Base-by-base conservation (phyloP, 805 yeast species). In the Myxozyma melibiosi region DNA sequence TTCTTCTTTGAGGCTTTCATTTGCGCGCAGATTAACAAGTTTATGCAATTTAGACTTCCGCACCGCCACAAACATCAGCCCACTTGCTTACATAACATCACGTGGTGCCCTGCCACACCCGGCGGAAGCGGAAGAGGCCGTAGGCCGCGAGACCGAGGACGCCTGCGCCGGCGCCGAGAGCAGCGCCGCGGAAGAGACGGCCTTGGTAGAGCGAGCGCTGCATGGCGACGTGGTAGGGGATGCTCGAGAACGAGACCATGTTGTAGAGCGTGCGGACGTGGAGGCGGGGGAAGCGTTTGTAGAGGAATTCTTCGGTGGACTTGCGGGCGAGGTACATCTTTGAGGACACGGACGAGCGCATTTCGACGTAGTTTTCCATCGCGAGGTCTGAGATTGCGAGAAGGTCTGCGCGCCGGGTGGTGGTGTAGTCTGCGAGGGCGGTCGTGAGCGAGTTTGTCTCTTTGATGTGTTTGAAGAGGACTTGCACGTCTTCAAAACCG, bases 231-330 rank as follows among this genome's bases (percentile, higher is more conserved):
- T 45, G 52, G 67, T 91, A 91, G 8, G 86, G 76, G 33, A 90
- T 85, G 68, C 91, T 96, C 5, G 85, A 77, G 74, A 91, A 91
- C 1, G 96, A 86, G 2, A 91, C 88, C 97, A 91, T 90, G 8
- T 96, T 84, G 71, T 91, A 91, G 66, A 91, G 74, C 20, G 68
- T 60, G 4, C 64, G 55, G n/a, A 62, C 46, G n/a, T 64, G 60
- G 11, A 58, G 47, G 28, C 38, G 37, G 0, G 97, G 96, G 31
- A 90, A 73, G 96, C 96, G 88, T 47, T 78, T 79, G 7, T 90
- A 85, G 53, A 91, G 72, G 3, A 81, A 58, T 48, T 80, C 80
- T 68, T 91, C 97, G 9, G 89, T 69, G 46, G 76, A 74, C 69
- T 90, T 90, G 47, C 92, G 77, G 55, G 86, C 62, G 52, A 84